Evolutionary conservation across 2,329 filamentous ascomycete species (phyloP).

Genomic region (Diplodia corticola): DNA sequence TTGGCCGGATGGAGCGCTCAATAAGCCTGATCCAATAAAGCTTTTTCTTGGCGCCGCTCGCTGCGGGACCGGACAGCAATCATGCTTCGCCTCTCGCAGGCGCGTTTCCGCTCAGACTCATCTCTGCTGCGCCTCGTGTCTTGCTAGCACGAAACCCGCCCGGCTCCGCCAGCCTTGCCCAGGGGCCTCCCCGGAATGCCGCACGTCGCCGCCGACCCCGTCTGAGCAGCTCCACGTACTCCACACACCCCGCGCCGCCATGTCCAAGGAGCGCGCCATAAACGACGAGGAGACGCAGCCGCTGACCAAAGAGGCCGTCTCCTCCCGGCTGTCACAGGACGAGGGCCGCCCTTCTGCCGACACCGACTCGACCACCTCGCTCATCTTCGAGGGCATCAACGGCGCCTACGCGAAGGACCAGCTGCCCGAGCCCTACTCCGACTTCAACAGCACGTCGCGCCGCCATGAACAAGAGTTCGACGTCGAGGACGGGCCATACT

Average conservation of each 20-base stretch:
- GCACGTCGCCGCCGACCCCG: neutral
- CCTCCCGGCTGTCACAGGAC: constrained; percentile 37
- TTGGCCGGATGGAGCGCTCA: constrained; percentile 22
- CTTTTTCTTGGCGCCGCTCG: constrained; percentile 14
- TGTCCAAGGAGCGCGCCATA: constrained; percentile 36
- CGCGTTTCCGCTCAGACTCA: neutral
- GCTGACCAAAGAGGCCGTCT: constrained; percentile 38
- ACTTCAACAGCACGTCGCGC: constrained; percentile 44
- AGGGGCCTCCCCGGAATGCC: constrained; percentile 1
- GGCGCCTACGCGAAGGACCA: constrained; percentile 49
- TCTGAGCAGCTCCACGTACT: constrained; percentile 15
- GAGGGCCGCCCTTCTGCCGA: constrained; percentile 59
- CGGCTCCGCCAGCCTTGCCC: neutral
- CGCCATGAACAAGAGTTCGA: constrained; percentile 54
- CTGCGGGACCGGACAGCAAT: neutral
- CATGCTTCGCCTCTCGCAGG: neutral
- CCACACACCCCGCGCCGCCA: constrained; percentile 24
- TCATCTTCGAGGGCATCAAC: constrained; percentile 75
- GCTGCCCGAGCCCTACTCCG: constrained; percentile 40
- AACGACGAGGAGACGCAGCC: constrained; percentile 50
- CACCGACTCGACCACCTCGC: constrained; percentile 80
- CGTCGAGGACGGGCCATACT: constrained; percentile 51
- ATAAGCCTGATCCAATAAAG: constrained; percentile 22
- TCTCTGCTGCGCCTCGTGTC: neutral
- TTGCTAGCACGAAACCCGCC: neutral